A percentile compares a stretch with the other conserved stretches of the same genome.
Evolutionary conservation across 371 early-diverging fungal genomes (phyloP).

Genomic region (Mortierella sp.): DNA sequence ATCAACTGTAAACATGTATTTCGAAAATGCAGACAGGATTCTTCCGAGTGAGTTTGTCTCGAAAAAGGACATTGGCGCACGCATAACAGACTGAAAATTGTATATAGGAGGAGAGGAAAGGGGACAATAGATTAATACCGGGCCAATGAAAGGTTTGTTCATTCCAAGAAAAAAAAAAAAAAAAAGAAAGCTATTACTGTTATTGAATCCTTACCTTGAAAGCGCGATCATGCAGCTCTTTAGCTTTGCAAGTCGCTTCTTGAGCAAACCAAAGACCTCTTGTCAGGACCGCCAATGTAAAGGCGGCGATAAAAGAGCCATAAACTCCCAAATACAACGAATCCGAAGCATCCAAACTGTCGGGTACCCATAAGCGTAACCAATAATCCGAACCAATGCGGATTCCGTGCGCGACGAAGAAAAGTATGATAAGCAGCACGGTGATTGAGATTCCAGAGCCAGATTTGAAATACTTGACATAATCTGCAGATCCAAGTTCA

Average conservation of each 20-base stretch:
- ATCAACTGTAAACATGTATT: slow-evolving; percentile 62
- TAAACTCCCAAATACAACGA: slow-evolving; percentile 66
- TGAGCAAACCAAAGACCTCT: slow-evolving; percentile 60
- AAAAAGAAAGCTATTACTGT: background rate
- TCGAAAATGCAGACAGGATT: slow-evolving; percentile 74
- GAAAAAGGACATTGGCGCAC: slow-evolving; percentile 78
- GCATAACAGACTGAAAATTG: slow-evolving; percentile 60
- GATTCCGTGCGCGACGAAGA: slow-evolving; percentile 40
- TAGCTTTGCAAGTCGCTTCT: slow-evolving; percentile 56
- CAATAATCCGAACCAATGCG: slow-evolving; percentile 58
- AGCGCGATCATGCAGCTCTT: slow-evolving; percentile 59
- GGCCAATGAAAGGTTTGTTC: too few species aligned
- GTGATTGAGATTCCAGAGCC: slow-evolving; percentile 35
- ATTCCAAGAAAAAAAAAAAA: too few species aligned
- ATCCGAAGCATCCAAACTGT: slow-evolving; percentile 52
- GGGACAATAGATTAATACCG: too few species aligned
- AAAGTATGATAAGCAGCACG: slow-evolving; percentile 22
- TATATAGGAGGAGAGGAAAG: background rate
- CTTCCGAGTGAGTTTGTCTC: slow-evolving; percentile 89
- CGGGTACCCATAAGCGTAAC: slow-evolving; percentile 66
- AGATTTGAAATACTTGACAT: slow-evolving; percentile 31
- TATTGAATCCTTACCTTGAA: slow-evolving; percentile 17
- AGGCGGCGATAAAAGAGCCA: slow-evolving; percentile 58
- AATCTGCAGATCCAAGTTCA: slow-evolving; percentile 39
- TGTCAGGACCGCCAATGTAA: slow-evolving; percentile 56